phyloP scores from a whole-genome alignment of 805 yeast genomes.

The Schwanniomyces vanrijiae region DNA sequence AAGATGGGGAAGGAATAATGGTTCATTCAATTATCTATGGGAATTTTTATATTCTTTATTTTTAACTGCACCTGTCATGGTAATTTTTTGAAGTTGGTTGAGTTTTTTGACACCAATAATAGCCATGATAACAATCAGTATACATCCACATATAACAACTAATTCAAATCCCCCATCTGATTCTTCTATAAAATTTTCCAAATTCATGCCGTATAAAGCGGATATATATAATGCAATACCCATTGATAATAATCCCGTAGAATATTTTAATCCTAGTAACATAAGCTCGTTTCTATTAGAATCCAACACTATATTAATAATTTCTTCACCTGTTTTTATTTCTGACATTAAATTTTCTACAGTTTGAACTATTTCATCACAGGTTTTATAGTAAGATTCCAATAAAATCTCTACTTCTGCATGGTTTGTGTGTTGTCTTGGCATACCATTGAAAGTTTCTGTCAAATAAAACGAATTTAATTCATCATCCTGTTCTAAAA shows the following conservation, averaged over 20 bases:
- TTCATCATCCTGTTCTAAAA: slow-evolving; percentile 85
- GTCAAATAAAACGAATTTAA: slow-evolving; percentile 78
- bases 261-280: slow-evolving; percentile 80
- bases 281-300: slow-evolving; percentile 91
- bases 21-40: not conserved
- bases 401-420: slow-evolving; percentile 86
- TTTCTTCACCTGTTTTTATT: slow-evolving; percentile 91
- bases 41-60: slow-evolving; percentile 3
- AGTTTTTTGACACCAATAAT: slow-evolving; percentile 56
- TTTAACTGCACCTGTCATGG: slow-evolving; percentile 49
- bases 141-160: slow-evolving; percentile 43
- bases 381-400: slow-evolving; percentile 87
- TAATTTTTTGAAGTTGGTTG: slow-evolving; percentile 67
- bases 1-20: not conserved
- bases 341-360: slow-evolving; percentile 76
- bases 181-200: slow-evolving; percentile 90
- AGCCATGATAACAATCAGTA: slow-evolving; percentile 47
- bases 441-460: slow-evolving; percentile 47
- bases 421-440: slow-evolving; percentile 62
- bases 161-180: slow-evolving; percentile 63
- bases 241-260: slow-evolving; percentile 78
- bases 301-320: slow-evolving; percentile 88
- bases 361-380: slow-evolving; percentile 92
- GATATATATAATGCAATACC: slow-evolving; percentile 81
- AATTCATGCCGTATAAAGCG: slow-evolving; percentile 93